Conservation (phyloP, 106 monocot species). For the Dioscorea alata region DNA sequence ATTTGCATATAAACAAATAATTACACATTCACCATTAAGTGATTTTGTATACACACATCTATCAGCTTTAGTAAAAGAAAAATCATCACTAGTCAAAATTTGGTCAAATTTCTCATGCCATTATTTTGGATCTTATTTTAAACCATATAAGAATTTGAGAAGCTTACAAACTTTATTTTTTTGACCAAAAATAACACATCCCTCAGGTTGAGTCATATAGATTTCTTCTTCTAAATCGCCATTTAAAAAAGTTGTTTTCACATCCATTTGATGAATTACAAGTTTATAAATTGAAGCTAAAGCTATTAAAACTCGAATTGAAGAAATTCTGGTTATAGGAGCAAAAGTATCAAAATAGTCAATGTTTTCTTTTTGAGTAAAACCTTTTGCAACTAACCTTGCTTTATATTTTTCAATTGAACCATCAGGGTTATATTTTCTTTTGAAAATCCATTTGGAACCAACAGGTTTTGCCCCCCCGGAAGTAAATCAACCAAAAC, state of each 20-base stretch:
- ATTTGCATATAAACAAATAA: not conserved
- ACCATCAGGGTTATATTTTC: not conserved
- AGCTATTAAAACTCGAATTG: not conserved
- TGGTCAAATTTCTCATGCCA: not conserved
- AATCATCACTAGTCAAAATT: not conserved
- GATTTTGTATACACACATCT: not conserved
- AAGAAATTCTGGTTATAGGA: not conserved
- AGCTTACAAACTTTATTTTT: no score
- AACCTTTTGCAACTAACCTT: not conserved
- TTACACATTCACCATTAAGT: not conserved
- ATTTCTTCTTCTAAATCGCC: not conserved
- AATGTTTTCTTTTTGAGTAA: not conserved
- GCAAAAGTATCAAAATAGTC: not conserved
- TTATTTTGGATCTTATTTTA: not conserved
- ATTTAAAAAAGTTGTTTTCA: not conserved
- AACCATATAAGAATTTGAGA: not conserved
- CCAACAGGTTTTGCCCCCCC: not conserved
- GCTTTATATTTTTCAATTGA: not conserved
- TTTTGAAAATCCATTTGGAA: not conserved
- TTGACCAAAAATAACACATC: no score
- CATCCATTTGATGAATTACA: not conserved
- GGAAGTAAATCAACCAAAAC: not conserved
- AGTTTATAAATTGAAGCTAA: not conserved
- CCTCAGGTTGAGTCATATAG: not conserved
- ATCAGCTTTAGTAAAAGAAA: not conserved